Conservation (phyloP, 768 basidiomycete species). For the Nevesoporus exiguus region DNA sequence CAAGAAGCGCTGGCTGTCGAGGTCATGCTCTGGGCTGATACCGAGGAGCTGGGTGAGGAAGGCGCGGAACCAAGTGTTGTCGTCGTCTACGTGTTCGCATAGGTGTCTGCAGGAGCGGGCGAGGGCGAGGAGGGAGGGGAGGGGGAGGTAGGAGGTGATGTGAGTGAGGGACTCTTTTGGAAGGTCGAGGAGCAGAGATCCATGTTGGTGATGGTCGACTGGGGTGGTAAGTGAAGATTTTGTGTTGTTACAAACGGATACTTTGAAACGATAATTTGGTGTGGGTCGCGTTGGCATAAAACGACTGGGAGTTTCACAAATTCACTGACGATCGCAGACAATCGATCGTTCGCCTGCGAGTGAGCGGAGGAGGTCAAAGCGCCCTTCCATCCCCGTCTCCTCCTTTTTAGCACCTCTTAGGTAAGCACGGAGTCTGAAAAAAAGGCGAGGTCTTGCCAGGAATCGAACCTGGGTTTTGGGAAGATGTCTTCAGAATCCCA, state of each 20-base stretch:
- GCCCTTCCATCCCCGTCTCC: background rate
- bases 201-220: slow-evolving; percentile 43
- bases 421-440: slow-evolving; percentile 1
- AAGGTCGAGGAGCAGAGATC: slow-evolving; percentile 48
- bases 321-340: slow-evolving; percentile 24
- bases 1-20: slow-evolving; percentile 42
- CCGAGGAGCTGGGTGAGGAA: slow-evolving; percentile 66
- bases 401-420: background rate
- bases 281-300: slow-evolving; percentile 68
- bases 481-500: slow-evolving; percentile 25
- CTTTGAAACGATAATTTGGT: slow-evolving; percentile 40
- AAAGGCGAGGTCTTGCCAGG: slow-evolving; percentile 22
- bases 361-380: background rate
- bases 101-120: slow-evolving; percentile 49
- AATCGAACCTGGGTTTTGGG: slow-evolving; percentile 28
- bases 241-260: slow-evolving; percentile 25
- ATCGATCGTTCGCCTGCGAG: slow-evolving; percentile 19
- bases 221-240: slow-evolving; percentile 23
- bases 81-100: slow-evolving; percentile 65
- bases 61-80: slow-evolving; percentile 77
- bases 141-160: slow-evolving; percentile 70
- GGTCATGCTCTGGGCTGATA: slow-evolving; percentile 59
- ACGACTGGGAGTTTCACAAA: slow-evolving; percentile 24
- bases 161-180: slow-evolving; percentile 74
- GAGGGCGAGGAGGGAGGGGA: slow-evolving; percentile 57